Conservation (phyloP, 2,329 filamentous ascomycete genomes). For the Cercospora beticola region DNA sequence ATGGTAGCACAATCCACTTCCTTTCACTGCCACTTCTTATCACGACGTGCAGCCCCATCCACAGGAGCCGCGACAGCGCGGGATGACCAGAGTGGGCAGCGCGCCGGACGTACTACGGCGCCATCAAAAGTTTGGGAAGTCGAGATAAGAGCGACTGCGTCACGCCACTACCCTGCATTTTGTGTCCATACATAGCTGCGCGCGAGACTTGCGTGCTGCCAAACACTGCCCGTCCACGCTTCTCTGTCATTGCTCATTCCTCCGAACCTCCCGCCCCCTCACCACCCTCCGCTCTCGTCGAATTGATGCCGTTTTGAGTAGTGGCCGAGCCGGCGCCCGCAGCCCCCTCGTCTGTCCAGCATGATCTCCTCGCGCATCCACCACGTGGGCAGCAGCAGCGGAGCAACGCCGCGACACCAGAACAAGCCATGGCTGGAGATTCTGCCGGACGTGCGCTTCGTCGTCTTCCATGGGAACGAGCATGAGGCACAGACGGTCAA, state of each 20-base stretch:
- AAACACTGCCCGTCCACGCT: not conserved
- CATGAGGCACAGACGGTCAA: constrained; percentile 48
- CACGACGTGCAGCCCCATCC: not conserved
- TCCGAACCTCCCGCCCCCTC: not conserved
- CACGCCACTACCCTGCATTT: not conserved
- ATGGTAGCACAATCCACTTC: not conserved
- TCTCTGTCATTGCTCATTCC: not conserved
- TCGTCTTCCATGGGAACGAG: constrained; percentile 51
- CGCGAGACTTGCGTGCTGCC: not conserved
- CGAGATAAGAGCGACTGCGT: not conserved
- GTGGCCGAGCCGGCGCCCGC: not conserved
- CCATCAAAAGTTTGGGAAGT: not conserved
- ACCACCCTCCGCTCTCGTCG: not conserved
- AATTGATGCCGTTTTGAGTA: not conserved
- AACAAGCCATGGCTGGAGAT: constrained; percentile 44
- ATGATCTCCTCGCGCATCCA: constrained; percentile 30
- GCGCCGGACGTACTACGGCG: not conserved
- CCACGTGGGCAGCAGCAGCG: constrained; percentile 6
- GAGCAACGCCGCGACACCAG: constrained; percentile 11
- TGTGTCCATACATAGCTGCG: not conserved
- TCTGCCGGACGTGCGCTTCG: constrained; percentile 49
- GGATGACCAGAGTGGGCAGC: not conserved
- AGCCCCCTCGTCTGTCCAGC: constrained; percentile 18
- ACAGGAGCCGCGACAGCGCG: not conserved
- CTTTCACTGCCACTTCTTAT: not conserved